A percentile compares a stretch with the other conserved stretches of the same genome.
These are phyloP conservation scores for Cephaloascus albidus DNA, from an alignment of 805 yeast species.

Conservation along the genomic window DNA sequence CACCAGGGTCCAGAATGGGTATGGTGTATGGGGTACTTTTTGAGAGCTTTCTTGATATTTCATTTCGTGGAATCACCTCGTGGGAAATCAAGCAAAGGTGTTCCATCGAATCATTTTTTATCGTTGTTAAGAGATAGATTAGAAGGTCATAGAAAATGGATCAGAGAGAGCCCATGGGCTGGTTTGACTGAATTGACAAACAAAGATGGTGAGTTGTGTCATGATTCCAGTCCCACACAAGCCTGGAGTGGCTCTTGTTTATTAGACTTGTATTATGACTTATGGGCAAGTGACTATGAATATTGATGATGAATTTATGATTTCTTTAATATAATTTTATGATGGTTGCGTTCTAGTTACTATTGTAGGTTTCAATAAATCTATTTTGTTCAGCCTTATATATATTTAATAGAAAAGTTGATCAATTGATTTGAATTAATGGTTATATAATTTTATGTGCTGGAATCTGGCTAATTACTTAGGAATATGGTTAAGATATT, in stretches of 20 bases:
- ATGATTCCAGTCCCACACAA: slow-evolving; percentile 89
- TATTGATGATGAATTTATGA: not conserved
- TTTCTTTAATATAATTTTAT: not conserved
- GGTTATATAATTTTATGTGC: no score
- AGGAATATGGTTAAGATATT: no score
- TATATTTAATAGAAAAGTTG: no score
- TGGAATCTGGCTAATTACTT: no score
- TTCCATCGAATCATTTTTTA: slow-evolving; percentile 41
- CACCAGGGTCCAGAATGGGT: slow-evolving; percentile 99
- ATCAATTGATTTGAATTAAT: no score
- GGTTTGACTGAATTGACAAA: slow-evolving; percentile 91
- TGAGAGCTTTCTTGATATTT: slow-evolving; percentile 64
- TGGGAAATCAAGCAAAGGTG: slow-evolving; percentile 19
- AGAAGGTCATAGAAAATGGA: slow-evolving; percentile 59
- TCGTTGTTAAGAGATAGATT: slow-evolving; percentile 55
- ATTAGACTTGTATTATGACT: slow-evolving; percentile 68
- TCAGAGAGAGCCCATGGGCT: slow-evolving; percentile 77
- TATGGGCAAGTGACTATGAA: slow-evolving; percentile 24
- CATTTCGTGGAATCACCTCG: slow-evolving; percentile 29
- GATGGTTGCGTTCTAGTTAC: not conserved
- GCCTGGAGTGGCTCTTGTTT: slow-evolving; percentile 94
- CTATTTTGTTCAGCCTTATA: no score
- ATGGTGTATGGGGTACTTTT: slow-evolving; percentile 82
- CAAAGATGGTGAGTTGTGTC: slow-evolving; percentile 72
- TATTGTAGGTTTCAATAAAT: no score